Conservation (phyloP, 805 yeast species). For the Cyberlindnera veronae region DNA sequence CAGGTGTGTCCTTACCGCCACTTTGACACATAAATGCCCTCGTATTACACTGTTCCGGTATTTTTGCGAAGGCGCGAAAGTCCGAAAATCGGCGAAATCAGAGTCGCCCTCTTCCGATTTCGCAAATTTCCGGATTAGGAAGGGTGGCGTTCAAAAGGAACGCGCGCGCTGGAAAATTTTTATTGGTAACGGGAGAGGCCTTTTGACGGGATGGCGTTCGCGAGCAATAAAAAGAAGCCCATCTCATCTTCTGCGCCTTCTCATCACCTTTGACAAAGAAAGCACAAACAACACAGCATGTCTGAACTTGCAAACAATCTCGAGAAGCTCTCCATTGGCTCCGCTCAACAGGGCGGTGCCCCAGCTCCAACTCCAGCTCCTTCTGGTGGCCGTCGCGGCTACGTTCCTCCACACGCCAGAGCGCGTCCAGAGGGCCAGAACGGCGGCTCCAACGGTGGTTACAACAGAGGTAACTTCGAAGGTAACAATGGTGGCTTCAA, state of each 20-base stretch:
- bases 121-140: too few species aligned
- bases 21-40: too few species aligned
- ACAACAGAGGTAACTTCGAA: conserved; percentile 9
- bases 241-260: background rate
- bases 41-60: too few species aligned
- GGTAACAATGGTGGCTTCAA: conserved; percentile 4
- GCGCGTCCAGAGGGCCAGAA: conserved; percentile 27
- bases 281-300: conserved; percentile 29
- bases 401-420: conserved; percentile 57
- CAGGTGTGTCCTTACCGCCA: too few species aligned
- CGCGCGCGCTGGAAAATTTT: too few species aligned
- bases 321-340: conserved; percentile 51
- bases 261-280: background rate
- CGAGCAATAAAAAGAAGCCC: background rate
- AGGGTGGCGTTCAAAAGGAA: too few species aligned
- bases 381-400: conserved; percentile 33
- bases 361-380: too few species aligned
- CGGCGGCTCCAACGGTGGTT: conserved; percentile 11
- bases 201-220: background rate
- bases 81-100: too few species aligned
- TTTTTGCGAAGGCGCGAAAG: too few species aligned
- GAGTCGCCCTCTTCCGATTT: too few species aligned
- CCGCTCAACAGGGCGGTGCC: conserved; percentile 13
- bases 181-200: background rate
- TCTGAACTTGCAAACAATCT: conserved; percentile 55